phyloP scores from a whole-genome alignment of 169 alveolate species.

The Toxoplasma gondii region DNA sequence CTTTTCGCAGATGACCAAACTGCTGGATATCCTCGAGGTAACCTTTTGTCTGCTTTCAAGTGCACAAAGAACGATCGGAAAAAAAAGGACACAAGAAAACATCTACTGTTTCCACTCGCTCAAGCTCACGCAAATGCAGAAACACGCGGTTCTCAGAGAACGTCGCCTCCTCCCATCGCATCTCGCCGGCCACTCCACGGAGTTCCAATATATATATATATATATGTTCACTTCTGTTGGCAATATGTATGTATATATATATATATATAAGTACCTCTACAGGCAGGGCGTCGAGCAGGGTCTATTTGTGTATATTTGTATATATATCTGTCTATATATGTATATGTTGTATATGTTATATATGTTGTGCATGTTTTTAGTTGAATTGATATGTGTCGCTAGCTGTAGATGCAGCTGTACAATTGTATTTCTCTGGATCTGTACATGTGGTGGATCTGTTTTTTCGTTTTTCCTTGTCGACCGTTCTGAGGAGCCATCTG shows the following conservation, averaged over 20 bases:
- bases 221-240: too few species aligned
- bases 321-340: background rate
- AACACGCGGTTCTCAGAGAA: background rate
- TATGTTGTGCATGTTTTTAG: background rate
- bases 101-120: background rate
- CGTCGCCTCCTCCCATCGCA: background rate
- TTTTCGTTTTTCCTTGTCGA: too few species aligned
- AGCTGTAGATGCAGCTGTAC: background rate
- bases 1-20: constrained; percentile 91
- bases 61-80: background rate
- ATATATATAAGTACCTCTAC: background rate
- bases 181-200: background rate
- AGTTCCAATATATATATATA: background rate
- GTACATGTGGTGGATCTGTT: too few species aligned
- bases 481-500: too few species aligned
- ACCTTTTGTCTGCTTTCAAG: background rate
- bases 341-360: background rate
- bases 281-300: background rate
- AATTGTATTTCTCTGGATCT: too few species aligned
- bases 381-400: background rate
- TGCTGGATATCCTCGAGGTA: constrained; percentile 91
- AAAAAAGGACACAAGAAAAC: background rate
- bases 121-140: background rate
- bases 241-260: too few species aligned
- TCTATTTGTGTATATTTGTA: background rate